Conservation (phyloP, 2,329 filamentous ascomycete species). For the Aureobasidium pullulans region DNA sequence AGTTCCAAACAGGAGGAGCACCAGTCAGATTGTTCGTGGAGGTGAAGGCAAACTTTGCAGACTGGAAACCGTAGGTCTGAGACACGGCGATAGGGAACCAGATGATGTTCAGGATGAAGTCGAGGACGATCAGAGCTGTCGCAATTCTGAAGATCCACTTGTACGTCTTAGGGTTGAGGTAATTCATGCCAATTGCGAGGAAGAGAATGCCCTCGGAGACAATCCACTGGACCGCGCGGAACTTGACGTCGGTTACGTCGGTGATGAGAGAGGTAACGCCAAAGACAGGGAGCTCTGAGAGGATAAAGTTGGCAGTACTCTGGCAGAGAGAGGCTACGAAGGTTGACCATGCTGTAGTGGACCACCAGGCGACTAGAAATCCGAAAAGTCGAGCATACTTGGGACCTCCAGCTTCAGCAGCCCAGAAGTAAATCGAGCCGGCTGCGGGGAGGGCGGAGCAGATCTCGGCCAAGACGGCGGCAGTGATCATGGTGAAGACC, state of each 20-base stretch:
- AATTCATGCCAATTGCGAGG: slow-evolving; percentile 33
- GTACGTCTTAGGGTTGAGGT: slow-evolving; percentile 34
- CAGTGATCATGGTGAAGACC: slow-evolving; percentile 55
- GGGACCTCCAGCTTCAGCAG: slow-evolving; percentile 51
- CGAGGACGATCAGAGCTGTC: slow-evolving; percentile 45
- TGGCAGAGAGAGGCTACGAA: slow-evolving; percentile 31
- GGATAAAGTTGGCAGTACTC: slow-evolving; percentile 32
- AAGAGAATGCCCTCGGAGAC: slow-evolving; percentile 40
- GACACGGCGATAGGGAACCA: slow-evolving; percentile 53
- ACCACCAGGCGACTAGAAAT: slow-evolving; percentile 59
- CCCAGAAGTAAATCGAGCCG: slow-evolving; percentile 55
- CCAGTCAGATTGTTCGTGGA: slow-evolving; percentile 49
- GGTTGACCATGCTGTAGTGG: slow-evolving; percentile 54
- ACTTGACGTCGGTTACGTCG: slow-evolving; percentile 46
- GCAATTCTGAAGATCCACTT: slow-evolving; percentile 46
- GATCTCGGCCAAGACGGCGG: slow-evolving; percentile 53
- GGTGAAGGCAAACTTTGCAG: slow-evolving; percentile 52
- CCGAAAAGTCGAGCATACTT: slow-evolving; percentile 50
- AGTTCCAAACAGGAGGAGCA: slow-evolving; percentile 51
- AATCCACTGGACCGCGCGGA: slow-evolving; percentile 56
- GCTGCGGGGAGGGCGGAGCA: slow-evolving; percentile 53
- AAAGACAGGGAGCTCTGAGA: slow-evolving; percentile 50
- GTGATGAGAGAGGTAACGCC: slow-evolving; percentile 46
- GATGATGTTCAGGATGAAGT: slow-evolving; percentile 53
- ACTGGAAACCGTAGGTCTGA: slow-evolving; percentile 52